A percentile compares a stretch with the other conserved stretches of the same genome.
Conservation (phyloP, 2,329 filamentous ascomycete species). For the Fusarium brevicatenulatum region DNA sequence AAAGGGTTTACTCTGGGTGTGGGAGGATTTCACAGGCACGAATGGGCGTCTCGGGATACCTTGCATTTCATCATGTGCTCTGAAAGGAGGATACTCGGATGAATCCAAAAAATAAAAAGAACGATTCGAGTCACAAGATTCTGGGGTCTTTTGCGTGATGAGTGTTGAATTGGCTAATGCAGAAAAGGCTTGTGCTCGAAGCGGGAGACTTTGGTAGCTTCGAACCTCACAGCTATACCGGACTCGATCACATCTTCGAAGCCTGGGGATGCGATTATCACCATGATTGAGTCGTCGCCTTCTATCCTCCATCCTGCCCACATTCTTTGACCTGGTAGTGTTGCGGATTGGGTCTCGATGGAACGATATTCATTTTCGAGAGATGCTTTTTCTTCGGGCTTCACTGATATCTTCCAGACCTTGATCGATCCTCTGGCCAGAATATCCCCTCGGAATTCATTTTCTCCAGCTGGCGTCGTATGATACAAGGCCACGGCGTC, state of each 20-base stretch:
- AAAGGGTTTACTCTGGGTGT: conserved; percentile 44
- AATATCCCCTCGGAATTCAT: conserved; percentile 42
- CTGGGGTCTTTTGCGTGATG: conserved; percentile 14
- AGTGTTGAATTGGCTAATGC: conserved; percentile 26
- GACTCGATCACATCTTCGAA: conserved; percentile 49
- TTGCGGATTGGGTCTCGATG: conserved; percentile 47
- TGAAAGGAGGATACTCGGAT: conserved; percentile 52
- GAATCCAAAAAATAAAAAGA: conserved; percentile 50
- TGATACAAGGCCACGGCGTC: conserved; percentile 54
- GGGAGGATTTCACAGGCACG: conserved; percentile 53
- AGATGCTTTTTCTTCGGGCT: conserved; percentile 44
- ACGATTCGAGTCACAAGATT: conserved; percentile 48
- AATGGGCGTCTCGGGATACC: conserved; percentile 67
- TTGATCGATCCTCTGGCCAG: conserved; percentile 46
- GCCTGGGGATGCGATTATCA: conserved; percentile 54
- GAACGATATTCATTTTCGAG: conserved; percentile 50
- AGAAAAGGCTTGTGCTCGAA: conserved; percentile 43
- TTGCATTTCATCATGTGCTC: conserved; percentile 61
- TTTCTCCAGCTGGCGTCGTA: conserved; percentile 48
- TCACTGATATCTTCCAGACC: conserved; percentile 50
- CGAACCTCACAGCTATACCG: conserved; percentile 35
- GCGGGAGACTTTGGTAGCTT: conserved; percentile 34
- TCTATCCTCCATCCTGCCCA: conserved; percentile 57
- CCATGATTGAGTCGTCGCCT: conserved; percentile 49
- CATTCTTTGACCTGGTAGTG: conserved; percentile 46